Percentiles rank a stretch among this genome's conserved stretches.
Evolutionary conservation across 2,329 filamentous ascomycete species (phyloP).

Genomic region (Arthrocladium fulminans): DNA sequence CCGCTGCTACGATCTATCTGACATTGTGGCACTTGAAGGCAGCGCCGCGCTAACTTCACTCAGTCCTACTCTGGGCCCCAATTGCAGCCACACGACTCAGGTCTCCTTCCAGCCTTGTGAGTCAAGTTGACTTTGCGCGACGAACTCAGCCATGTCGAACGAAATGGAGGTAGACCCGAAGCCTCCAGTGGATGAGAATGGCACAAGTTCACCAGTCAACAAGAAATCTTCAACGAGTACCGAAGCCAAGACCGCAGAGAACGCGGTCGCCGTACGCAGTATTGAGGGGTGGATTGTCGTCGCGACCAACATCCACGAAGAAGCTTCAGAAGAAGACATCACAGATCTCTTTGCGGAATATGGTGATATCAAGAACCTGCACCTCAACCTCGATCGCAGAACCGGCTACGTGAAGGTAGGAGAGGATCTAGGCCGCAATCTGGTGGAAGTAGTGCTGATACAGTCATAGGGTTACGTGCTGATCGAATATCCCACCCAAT

Average conservation of each 20-base stretch:
- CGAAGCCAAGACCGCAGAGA: slow-evolving; percentile 37
- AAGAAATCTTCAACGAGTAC: slow-evolving; percentile 19
- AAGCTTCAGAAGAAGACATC: slow-evolving; percentile 58
- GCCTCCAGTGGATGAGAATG: slow-evolving; percentile 21
- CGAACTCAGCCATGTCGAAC: slow-evolving; percentile 9
- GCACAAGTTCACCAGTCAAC: not conserved
- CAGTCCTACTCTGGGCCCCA: too few relatives aligned
- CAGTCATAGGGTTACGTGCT: slow-evolving; percentile 52
- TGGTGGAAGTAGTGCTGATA: not conserved
- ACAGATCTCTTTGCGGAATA: slow-evolving; percentile 58
- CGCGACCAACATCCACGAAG: slow-evolving; percentile 61
- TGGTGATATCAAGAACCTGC: slow-evolving; percentile 59
- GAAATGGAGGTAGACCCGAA: slow-evolving; percentile 25
- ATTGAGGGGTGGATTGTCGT: slow-evolving; percentile 63
- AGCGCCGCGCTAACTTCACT: too few relatives aligned
- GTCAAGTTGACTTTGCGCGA: not conserved
- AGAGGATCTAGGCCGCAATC: slow-evolving; percentile 5
- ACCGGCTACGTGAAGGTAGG: slow-evolving; percentile 60
- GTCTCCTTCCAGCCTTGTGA: too few relatives aligned
- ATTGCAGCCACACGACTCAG: too few relatives aligned
- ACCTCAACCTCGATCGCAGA: slow-evolving; percentile 56
- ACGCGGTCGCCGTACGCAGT: slow-evolving; percentile 52
- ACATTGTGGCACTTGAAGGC: too few relatives aligned
- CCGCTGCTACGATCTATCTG: too few relatives aligned
- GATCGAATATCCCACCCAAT: slow-evolving; percentile 56